Evolutionary conservation across 2,329 filamentous ascomycete species (phyloP), one percentile per base, ranked within the genome.

Genomic region (Xylariaceae sp.): DNA sequence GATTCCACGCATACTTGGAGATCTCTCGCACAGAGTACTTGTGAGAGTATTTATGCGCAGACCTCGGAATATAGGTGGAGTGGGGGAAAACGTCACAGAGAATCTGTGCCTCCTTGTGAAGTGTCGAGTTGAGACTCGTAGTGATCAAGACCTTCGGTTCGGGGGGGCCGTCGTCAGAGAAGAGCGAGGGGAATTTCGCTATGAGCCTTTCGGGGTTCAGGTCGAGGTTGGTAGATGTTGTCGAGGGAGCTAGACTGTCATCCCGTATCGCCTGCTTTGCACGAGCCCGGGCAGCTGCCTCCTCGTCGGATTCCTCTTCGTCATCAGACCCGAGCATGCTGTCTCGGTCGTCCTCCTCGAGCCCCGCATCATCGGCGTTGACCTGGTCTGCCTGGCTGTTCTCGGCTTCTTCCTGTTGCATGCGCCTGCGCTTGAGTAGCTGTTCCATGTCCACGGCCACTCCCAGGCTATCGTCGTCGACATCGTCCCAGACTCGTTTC

Each of bases 11-110:
- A 55, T 90, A 96, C 44, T 79, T 76, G 51, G 83, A 77, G 46
- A 98, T 96, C 58, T 98, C 92, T 31, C 84, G 76, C 16, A 98
- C 72, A 16, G 83, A 90, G 66, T 94, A 96, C 56, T 94, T 93
- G 69, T 95, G 80, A 7, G 79, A 77, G 59, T 89, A 87, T 33
- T 78, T 78, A 58, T 95, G 88, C 9, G 80, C 77, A 6, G 84
- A 88, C 38, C 92, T 83, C 2, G 80, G 85, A 47, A 98, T 83
- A 62, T 96, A 95, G 58, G 82, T 81, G 37, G 66, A 70, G 64
- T 93, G 89, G 16, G 92, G 90, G 63, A 96, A 93, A 39, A 96
- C 66, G 8, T 75, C 73, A 40, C 81, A 84, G 39, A 96, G 73
- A 25, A 88, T 70, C 38, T 83, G 62, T 31, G 87, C 89, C 66